Base-by-base conservation (phyloP, 305 asterid species). In the Fraxinus latifolia region DNA sequence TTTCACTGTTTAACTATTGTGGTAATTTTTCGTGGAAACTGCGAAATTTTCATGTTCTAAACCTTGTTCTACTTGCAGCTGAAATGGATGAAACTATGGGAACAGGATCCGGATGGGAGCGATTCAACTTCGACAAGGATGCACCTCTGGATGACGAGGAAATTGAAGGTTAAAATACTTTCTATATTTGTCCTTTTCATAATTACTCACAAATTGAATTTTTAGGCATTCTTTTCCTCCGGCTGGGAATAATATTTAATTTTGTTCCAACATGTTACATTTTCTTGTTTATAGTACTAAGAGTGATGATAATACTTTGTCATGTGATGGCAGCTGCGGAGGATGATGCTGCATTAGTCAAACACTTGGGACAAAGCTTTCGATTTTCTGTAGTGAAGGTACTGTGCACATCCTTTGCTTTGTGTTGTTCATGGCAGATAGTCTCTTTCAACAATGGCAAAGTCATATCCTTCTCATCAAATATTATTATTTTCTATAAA, bases 91-190 rank as follows among this genome's bases (percentile, higher is more conserved):
- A 91, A 86, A 83, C 88, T 25, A 91, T 87, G 74, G 93, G 94
- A 76, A 91, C 85, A 85, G 94, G 50, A 39, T 39, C 50, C 0
- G 1, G 50, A 39, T 39, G 86, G 96, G 98, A 95, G 90, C 90
- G 97, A 23, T 95, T 95, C 77, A 94, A 93, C 83, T 95, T 95
- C 62, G 81, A 93, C 87, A 89, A 89, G 92, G 98, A 95, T 86
- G 98, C 98, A 55, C 94, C 97, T 80, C 92, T 93, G 29, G 98
- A 95, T 76, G 97, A 92, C 71, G 97, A 93, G 86, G 97, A 93
- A 87, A 84, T 93, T 75, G 98, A 95, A 92, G 96, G 98, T 95
- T 62, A 77, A 80, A 44, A 14, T 39, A 74, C 7, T 60, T 80
- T 72, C 72, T 53, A n/a, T 58, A 8, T 36, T 25, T 53, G 72